Percentiles rank a stretch among this genome's conserved stretches.
Evolutionary conservation across 2,329 filamentous ascomycete species (phyloP).

Genomic region (Penicillium sp.): DNA sequence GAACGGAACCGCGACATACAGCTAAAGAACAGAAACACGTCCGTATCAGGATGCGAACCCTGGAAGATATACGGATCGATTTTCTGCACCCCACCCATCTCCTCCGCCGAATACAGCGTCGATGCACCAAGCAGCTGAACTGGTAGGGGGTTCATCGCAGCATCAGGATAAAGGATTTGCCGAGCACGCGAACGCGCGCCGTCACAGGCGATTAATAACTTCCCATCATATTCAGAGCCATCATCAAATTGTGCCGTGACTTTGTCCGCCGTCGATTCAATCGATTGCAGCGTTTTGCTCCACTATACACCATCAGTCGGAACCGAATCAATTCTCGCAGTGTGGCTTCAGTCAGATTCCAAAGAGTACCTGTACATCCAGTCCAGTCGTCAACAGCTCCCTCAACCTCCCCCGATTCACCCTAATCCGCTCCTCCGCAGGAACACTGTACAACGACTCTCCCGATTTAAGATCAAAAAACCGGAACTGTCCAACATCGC

Average conservation of each 20-base stretch:
- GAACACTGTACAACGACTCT: conserved; percentile 50
- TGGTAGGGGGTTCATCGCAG: conserved; percentile 49
- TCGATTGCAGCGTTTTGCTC: conserved; percentile 39
- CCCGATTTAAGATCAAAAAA: conserved; percentile 62
- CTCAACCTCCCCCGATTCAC: conserved; percentile 55
- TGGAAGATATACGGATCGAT: conserved; percentile 62
- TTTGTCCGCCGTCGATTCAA: conserved; percentile 38
- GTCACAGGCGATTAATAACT: conserved; percentile 57
- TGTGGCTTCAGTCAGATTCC: neutral
- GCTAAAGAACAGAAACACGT: conserved; percentile 59
- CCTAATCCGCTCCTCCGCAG: conserved; percentile 52
- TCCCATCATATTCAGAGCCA: conserved; percentile 46
- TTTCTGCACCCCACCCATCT: conserved; percentile 48
- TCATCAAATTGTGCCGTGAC: conserved; percentile 55
- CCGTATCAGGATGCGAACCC: conserved; percentile 56
- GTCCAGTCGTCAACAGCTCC: conserved; percentile 49
- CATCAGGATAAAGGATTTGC: conserved; percentile 30
- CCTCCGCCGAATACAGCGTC: conserved; percentile 44
- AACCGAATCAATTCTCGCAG: too few relatives aligned
- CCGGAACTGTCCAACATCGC: conserved; percentile 55
- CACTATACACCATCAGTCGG: conserved; percentile 34
- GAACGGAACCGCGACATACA: conserved; percentile 41
- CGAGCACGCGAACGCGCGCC: conserved; percentile 54
- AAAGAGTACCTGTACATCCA: conserved; percentile 53
- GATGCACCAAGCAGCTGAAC: conserved; percentile 56